Percentiles rank a stretch among this genome's conserved stretches.
phyloP scores from a whole-genome alignment of 495 filamentous ascomycete genomes.

The Thermothielavioides terrestris region DNA sequence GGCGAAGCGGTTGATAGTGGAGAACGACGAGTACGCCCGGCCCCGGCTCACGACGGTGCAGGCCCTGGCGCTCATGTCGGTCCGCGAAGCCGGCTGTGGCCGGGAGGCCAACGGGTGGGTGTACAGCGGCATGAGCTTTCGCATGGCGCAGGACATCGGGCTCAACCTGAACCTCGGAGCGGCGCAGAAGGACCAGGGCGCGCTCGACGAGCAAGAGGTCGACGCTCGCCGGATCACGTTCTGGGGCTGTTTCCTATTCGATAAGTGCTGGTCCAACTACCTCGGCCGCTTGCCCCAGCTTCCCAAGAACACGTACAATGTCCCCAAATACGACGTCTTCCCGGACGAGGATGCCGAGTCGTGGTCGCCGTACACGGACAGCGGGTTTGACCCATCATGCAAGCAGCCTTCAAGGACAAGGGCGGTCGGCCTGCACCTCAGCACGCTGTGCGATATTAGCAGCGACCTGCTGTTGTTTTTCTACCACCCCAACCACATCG shows the following conservation, averaged over 20 bases:
- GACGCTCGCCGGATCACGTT: constrained; percentile 89
- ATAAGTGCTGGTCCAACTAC: constrained; percentile 99
- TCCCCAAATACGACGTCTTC: constrained; percentile 86
- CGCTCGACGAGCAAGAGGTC: constrained; percentile 70
- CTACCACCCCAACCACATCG: constrained; percentile 67
- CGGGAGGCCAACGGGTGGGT: constrained; percentile 95
- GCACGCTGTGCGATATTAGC: constrained; percentile 82
- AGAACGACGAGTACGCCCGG: constrained; percentile 89
- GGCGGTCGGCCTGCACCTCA: constrained; percentile 73
- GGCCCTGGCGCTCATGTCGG: constrained; percentile 90
- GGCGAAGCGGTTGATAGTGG: constrained; percentile 79
- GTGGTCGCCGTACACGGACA: constrained; percentile 88
- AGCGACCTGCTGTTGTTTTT: constrained; percentile 83
- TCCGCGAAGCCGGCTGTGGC: constrained; percentile 91
- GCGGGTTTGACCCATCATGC: constrained; percentile 57
- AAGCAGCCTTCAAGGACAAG: constrained; percentile 77
- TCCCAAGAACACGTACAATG: constrained; percentile 63
- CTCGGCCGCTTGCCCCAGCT: constrained; percentile 88
- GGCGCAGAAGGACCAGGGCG: constrained; percentile 45
- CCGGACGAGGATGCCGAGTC: constrained; percentile 75
- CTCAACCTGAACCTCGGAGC: constrained; percentile 77
- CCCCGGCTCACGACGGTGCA: constrained; percentile 90
- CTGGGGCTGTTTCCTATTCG: constrained; percentile 97
- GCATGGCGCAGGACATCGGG: constrained; percentile 95
- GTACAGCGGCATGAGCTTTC: constrained; percentile 95